Percentiles rank a stretch among this genome's conserved stretches.
These are phyloP conservation scores for Beauveria rudraprayagi DNA, from an alignment of 2,329 filamentous ascomycete genomes.

Conservation along the genomic window DNA sequence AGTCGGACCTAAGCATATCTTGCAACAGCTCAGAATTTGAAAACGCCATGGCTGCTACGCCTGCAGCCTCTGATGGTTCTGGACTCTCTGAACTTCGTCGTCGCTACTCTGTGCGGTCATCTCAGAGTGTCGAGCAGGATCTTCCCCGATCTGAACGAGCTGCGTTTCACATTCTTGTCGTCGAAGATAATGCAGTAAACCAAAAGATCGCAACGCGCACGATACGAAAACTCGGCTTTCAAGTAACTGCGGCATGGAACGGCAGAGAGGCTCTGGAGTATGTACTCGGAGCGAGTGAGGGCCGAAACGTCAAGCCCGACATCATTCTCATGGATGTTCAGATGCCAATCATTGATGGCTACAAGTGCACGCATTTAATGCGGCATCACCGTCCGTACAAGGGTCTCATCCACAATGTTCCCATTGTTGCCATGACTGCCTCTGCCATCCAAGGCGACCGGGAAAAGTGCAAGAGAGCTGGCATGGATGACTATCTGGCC, in stretches of 20 bases:
- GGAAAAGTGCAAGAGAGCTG: conserved; percentile 64
- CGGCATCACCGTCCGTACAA: conserved; percentile 61
- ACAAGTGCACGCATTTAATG: conserved; percentile 66
- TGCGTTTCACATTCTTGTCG: conserved; percentile 62
- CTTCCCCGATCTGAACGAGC: conserved; percentile 50
- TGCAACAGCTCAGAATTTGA: conserved; percentile 60
- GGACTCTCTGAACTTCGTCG: conserved; percentile 20
- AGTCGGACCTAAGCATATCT: conserved; percentile 55
- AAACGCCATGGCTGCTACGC: conserved; percentile 32
- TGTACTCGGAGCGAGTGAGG: conserved; percentile 45
- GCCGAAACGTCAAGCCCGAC: conserved; percentile 51
- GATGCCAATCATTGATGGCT: conserved; percentile 71
- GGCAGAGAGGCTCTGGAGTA: conserved; percentile 73
- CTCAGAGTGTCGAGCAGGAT: conserved; percentile 33
- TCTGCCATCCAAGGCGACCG: conserved; percentile 69
- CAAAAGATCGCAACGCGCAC: conserved; percentile 71
- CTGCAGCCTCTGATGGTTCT: conserved; percentile 22
- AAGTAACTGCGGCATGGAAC: conserved; percentile 65
- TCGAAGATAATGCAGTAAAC: conserved; percentile 72
- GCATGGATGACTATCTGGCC: conserved; percentile 70
- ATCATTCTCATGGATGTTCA: conserved; percentile 75
- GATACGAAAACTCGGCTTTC: conserved; percentile 65
- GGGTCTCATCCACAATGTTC: conserved; percentile 50
- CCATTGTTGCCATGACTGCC: conserved; percentile 76
- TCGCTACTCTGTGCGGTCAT: conserved; percentile 27